Percentiles rank a stretch among this genome's conserved stretches.
Evolutionary conservation across 768 basidiomycete species (phyloP).

Genomic region (Trametes sanguinea): DNA sequence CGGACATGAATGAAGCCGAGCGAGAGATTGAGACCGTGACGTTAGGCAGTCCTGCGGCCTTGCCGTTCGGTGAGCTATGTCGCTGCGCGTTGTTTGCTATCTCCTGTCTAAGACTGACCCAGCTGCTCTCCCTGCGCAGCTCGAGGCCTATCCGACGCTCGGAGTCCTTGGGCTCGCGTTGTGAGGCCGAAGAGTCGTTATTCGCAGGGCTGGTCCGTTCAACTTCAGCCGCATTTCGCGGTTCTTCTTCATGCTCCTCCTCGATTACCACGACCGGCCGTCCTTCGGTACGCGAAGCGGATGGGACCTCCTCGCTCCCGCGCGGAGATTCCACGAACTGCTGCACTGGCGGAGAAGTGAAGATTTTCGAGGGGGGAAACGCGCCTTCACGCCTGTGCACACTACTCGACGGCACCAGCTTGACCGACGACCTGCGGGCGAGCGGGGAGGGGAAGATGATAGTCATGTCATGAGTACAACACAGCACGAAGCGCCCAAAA

Average conservation of each 20-base stretch:
- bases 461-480: neutral
- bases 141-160: constrained; percentile 20
- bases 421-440: constrained; percentile 13
- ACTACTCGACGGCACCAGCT: constrained; percentile 17
- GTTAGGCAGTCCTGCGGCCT: constrained; percentile 7
- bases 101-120: constrained; percentile 30
- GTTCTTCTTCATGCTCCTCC: constrained; percentile 10
- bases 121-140: constrained; percentile 31
- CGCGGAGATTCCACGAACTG: constrained; percentile 22
- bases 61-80: constrained; percentile 27
- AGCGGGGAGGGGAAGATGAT: neutral
- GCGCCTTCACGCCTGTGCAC: constrained; percentile 63
- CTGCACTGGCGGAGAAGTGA: constrained; percentile 11
- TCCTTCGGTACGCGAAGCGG: neutral
- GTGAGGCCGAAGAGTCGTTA: neutral
- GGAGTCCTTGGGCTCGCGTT: constrained; percentile 6
- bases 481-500: neutral
- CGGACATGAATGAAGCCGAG: constrained; percentile 17
- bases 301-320: constrained; percentile 1
- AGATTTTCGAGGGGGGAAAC: constrained; percentile 50
- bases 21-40: constrained; percentile 6
- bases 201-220: neutral
- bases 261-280: constrained; percentile 19
- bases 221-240: neutral
- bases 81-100: neutral